Conservation (phyloP, 2,329 filamentous ascomycete species). For the Apiospora aurea region DNA sequence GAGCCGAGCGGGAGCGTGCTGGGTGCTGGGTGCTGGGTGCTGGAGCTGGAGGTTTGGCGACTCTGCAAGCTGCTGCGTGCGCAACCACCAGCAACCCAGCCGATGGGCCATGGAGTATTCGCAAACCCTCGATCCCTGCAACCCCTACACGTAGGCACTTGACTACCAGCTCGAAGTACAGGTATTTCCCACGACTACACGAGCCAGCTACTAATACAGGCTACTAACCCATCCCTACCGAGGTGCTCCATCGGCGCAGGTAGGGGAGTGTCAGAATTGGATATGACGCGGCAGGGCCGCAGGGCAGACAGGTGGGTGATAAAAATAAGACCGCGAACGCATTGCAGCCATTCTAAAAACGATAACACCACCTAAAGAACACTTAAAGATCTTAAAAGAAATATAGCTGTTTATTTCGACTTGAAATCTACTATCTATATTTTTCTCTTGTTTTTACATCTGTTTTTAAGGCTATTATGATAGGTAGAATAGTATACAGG, state of each 20-base stretch:
- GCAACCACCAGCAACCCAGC: not conserved
- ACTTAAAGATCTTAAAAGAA: too few species aligned
- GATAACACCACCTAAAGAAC: too few species aligned
- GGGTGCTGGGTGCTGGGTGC: not conserved
- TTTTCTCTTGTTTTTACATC: too few species aligned
- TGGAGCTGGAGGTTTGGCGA: not conserved
- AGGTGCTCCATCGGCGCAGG: not conserved
- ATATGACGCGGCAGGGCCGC: constrained; percentile 23
- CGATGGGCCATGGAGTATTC: constrained; percentile 16
- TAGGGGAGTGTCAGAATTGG: not conserved
- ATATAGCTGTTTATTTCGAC: too few species aligned
- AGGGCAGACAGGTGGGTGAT: too few species aligned
- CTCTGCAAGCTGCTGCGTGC: not conserved
- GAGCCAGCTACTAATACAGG: too few species aligned
- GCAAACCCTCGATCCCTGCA: constrained; percentile 11
- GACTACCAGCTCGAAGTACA: too few species aligned
- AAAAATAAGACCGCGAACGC: too few species aligned
- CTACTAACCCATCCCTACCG: not conserved
- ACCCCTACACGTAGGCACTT: constrained; percentile 1
- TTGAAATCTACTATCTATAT: too few species aligned
- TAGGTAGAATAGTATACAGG: too few species aligned
- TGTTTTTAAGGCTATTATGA: too few species aligned
- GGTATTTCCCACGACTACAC: not conserved
- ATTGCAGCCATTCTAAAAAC: too few species aligned
- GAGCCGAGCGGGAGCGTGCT: not conserved